phyloP scores from a whole-genome alignment of 129 eudicot species.

The Flaveria ramosissima region DNA sequence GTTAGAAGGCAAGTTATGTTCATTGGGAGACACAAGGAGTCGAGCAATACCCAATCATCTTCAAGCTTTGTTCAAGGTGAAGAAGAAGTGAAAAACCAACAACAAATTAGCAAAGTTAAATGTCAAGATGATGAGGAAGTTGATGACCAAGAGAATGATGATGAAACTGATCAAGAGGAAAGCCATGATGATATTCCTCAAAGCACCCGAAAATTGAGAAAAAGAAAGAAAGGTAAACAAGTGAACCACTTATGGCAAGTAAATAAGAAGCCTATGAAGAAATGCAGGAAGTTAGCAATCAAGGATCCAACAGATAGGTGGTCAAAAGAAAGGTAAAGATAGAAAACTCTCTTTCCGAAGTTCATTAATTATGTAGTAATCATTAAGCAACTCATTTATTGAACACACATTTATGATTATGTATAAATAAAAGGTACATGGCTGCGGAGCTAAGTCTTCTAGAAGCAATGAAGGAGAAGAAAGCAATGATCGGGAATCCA shows the following conservation, averaged over 20 bases:
- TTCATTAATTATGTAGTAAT: conserved; percentile 5
- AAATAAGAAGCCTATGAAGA: conserved; percentile 46
- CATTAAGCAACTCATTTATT: conserved; percentile 8
- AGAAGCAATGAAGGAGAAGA: conserved; percentile 78
- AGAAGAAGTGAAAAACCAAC: conserved; percentile 24
- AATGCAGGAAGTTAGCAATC: conserved; percentile 42
- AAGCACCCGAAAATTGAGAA: conserved; percentile 40
- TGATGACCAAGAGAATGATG: conserved; percentile 29
- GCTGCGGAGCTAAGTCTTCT: conserved; percentile 76
- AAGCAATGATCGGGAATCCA: conserved; percentile 68
- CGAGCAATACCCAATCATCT: conserved; percentile 46
- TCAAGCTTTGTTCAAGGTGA: conserved; percentile 54
- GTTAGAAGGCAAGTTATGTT: conserved; percentile 64
- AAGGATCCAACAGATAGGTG: conserved; percentile 63
- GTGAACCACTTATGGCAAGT: conserved; percentile 40
- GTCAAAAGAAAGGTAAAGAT: conserved; percentile 76
- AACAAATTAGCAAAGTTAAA: conserved; percentile 14
- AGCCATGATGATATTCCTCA: not conserved
- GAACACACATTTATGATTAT: not conserved
- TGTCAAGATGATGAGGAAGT: conserved; percentile 35
- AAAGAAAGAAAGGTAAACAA: conserved; percentile 51
- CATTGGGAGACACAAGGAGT: conserved; percentile 52
- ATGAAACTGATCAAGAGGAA: conserved; percentile 10
- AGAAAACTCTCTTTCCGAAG: not conserved
- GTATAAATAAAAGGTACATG: conserved; percentile 55